Base-by-base conservation (phyloP, 306 rosid genomes). In the Corylus avellana region DNA sequence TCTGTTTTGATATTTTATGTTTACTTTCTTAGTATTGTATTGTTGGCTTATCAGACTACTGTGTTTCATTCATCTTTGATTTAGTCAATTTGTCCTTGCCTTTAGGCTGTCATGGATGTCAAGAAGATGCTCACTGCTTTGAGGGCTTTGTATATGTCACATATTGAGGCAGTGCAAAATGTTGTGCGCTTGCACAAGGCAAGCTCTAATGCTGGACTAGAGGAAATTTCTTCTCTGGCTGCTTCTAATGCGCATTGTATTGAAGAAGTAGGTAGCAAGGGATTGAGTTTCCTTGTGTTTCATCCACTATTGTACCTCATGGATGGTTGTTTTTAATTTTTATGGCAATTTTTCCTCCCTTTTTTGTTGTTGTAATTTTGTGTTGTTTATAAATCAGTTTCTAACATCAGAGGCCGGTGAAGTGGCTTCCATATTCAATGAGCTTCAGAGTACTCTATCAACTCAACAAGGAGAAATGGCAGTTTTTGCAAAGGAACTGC, bases 181-280 rank as follows among this genome's bases (percentile, higher is more conserved):
- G 96, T 93, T 73, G 98, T 96, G 76, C 91, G 92, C 75, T 90
- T 96, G 87, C 98, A 93, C 85, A 87, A 79, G 84, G 92, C 99
- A 1, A 74, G 72, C 85, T 93, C 96, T 25, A 85, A 91, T 85
- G 94, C 96, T 83, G 78, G 85, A 50, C 80, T 96, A 58, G 94
- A 88, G 80, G 97, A 96, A 79, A 72, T 96, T 68, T 82, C 89
- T 32, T 89, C 92, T 67, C 81, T 87, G 82, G 83, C 87, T 79
- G 85, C 97, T n/a, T 85, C 90, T 72, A 88, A 84, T 70, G 79
- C 88, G 39, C 84, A 84, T 25, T 91, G 93, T 82, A 76, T 90
- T 71, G 92, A 90, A 89, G 88, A 96, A 82, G 99, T 96, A 85
- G 49, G 91, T 73, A 48, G 64, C 77, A 77, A 58, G 11, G 46